phyloP scores from a whole-genome alignment of 768 basidiomycete genomes.

The Leccinum subgranulosum region DNA sequence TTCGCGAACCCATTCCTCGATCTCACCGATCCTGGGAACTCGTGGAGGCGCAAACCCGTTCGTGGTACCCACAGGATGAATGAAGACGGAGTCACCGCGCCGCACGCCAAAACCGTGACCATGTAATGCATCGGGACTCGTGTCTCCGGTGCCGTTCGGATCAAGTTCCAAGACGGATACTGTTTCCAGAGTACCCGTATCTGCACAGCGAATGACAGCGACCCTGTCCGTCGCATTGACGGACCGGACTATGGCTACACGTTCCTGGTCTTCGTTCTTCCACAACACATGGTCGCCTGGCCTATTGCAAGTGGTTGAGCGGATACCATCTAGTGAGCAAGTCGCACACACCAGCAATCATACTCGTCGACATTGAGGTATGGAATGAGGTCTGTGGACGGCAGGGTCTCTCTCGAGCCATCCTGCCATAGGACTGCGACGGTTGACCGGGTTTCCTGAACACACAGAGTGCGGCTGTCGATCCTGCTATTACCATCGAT shows the following conservation, averaged over 20 bases:
- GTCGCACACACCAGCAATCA: slow-evolving; percentile 70
- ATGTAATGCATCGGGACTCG: slow-evolving; percentile 39
- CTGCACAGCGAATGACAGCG: slow-evolving; percentile 59
- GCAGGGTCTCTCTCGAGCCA: slow-evolving; percentile 61
- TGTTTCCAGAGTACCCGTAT: slow-evolving; percentile 53
- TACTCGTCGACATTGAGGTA: slow-evolving; percentile 89
- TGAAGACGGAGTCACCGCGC: slow-evolving; percentile 80
- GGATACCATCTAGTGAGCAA: background rate
- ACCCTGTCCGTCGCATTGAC: slow-evolving; percentile 73
- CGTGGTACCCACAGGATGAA: slow-evolving; percentile 64
- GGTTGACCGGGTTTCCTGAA: slow-evolving; percentile 68
- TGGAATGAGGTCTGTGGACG: slow-evolving; percentile 67
- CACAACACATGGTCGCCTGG: slow-evolving; percentile 89
- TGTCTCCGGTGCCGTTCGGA: slow-evolving; percentile 67
- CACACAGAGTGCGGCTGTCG: slow-evolving; percentile 54
- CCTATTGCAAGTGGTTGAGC: slow-evolving; percentile 41
- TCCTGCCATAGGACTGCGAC: slow-evolving; percentile 87
- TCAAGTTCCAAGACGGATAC: slow-evolving; percentile 88
- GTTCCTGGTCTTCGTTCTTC: slow-evolving; percentile 67
- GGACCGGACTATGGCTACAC: slow-evolving; percentile 72
- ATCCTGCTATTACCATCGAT: slow-evolving; percentile 44
- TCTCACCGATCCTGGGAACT: slow-evolving; percentile 82
- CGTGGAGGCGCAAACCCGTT: slow-evolving; percentile 69
- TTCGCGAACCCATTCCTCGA: slow-evolving; percentile 78
- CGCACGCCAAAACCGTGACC: slow-evolving; percentile 74